Percentiles rank a stretch among this genome's conserved stretches.
phyloP scores from a whole-genome alignment of 129 eudicot species.

The Artemisia argyi region DNA sequence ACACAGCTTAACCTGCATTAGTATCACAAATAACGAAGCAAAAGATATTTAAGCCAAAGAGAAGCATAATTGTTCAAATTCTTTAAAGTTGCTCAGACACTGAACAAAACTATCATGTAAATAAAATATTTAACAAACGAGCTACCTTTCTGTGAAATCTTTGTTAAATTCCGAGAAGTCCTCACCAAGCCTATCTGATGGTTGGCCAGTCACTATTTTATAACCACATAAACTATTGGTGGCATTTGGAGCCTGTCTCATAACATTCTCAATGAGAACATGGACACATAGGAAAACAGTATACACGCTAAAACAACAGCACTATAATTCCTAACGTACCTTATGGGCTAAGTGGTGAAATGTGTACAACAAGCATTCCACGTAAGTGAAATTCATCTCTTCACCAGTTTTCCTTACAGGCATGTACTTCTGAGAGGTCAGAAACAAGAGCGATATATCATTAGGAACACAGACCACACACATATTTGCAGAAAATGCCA shows the following conservation, averaged over 20 bases:
- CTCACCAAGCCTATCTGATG: constrained; percentile 94
- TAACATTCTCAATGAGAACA: constrained; percentile 1
- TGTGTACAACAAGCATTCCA: constrained; percentile 75
- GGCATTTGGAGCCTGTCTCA: constrained; percentile 79
- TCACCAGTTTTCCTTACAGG: constrained; percentile 77
- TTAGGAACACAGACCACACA: not conserved
- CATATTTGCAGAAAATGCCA: not conserved
- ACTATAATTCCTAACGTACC: constrained; percentile 33
- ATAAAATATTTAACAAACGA: not conserved
- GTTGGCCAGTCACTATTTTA: constrained; percentile 92
- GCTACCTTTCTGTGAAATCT: constrained; percentile 80
- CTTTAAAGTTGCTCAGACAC: too few relatives aligned
- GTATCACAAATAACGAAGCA: not conserved
- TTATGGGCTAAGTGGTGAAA: constrained; percentile 83
- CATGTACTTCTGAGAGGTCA: constrained; percentile 63
- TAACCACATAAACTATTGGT: constrained; percentile 86
- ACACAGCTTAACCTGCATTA: constrained; percentile 62
- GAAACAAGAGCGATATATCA: not conserved
- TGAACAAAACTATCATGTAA: not conserved
- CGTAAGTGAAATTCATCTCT: constrained; percentile 83
- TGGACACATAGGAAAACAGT: not conserved
- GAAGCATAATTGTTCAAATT: too few relatives aligned
- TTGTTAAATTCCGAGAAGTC: constrained; percentile 78
- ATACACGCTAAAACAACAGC: constrained; percentile 5
- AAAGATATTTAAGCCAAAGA: too few relatives aligned